Evolutionary conservation across 768 basidiomycete genomes (phyloP).

Genomic region (Polyporus arcularius): DNA sequence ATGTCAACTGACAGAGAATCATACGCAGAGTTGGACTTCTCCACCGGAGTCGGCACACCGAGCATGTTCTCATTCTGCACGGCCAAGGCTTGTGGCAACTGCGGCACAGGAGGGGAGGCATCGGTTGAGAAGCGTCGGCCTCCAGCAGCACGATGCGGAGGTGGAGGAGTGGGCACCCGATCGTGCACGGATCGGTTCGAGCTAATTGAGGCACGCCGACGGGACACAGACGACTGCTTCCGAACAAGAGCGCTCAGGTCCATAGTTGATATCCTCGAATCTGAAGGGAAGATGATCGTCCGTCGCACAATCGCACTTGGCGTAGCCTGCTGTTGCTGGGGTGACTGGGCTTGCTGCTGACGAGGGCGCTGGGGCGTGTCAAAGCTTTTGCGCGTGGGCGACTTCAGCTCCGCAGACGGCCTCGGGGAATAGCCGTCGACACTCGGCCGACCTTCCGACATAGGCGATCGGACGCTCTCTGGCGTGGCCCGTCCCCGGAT

Average conservation of each 20-base stretch:
- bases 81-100: conserved; percentile 53
- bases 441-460: conserved; percentile 29
- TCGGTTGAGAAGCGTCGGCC: conserved; percentile 66
- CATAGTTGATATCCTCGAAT: conserved; percentile 54
- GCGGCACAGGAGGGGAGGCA: conserved; percentile 69
- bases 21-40: conserved; percentile 71
- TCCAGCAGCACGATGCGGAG: conserved; percentile 52
- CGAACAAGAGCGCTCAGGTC: conserved; percentile 57
- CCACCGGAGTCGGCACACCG: conserved; percentile 43
- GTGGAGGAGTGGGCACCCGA: conserved; percentile 84
- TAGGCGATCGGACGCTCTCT: conserved; percentile 17
- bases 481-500: conserved; percentile 15
- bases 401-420: conserved; percentile 23
- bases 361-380: conserved; percentile 9
- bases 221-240: conserved; percentile 48
- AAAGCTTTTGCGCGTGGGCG: conserved; percentile 12
- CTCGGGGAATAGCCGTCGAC: conserved; percentile 37
- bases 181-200: conserved; percentile 80
- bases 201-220: conserved; percentile 65
- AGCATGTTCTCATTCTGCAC: conserved; percentile 40
- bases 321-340: conserved; percentile 15
- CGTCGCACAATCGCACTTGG: conserved; percentile 64
- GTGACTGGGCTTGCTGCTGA: not conserved
- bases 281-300: conserved; percentile 79
- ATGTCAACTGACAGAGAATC: conserved; percentile 69